Evolutionary conservation across 371 early-diverging fungal genomes (phyloP), one percentile per base, ranked within the genome.

Genomic region (Rhizopus delemar): DNA sequence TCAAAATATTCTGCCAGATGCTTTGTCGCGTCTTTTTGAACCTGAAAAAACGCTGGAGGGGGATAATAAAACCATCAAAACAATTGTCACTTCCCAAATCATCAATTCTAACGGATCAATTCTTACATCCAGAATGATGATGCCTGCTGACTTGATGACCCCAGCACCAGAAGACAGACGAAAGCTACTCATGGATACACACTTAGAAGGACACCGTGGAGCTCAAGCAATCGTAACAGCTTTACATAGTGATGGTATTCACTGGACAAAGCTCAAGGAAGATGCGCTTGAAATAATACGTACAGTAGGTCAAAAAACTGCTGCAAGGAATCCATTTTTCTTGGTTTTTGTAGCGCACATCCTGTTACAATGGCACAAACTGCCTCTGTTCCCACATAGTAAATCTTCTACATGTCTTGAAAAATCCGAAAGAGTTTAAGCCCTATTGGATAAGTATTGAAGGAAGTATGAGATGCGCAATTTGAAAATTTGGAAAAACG

Each of bases 1-100:
- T 8, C 28, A 48, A 0, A 65, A 66, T 43, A 50, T 31, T 33
- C 38, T 60, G 9, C 61, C 56, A 35, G 61, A 60, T 52, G 29
- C 53, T 15, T 36, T 56, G 22, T 46, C 55, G 4, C 55, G 60
- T 35, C 28, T 59, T 8, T 59, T 29, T 29, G 50, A 39, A 32
- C 51, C 43, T 28, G 57, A 38, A 51, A 29, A 52, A 5, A 35
- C 5, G n/a, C 50, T 56, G 56, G 39, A 8, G 16, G 61, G 38
- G 61, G 50, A 50, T 41, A 52, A 38, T 36, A 48, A 29, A 48
- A 1, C 15, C 5, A 29, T 22, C 8, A 22, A 22, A 8, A 22
- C 8, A 46, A 22, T 22, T 2, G 22, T 22, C 22, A 22, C 22
- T 22, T 22, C 22, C 28, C 4, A 46, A 46, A 22, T 28, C 2